Conservation (phyloP, 805 yeast genomes). For the Isabelozyma rhagii region DNA sequence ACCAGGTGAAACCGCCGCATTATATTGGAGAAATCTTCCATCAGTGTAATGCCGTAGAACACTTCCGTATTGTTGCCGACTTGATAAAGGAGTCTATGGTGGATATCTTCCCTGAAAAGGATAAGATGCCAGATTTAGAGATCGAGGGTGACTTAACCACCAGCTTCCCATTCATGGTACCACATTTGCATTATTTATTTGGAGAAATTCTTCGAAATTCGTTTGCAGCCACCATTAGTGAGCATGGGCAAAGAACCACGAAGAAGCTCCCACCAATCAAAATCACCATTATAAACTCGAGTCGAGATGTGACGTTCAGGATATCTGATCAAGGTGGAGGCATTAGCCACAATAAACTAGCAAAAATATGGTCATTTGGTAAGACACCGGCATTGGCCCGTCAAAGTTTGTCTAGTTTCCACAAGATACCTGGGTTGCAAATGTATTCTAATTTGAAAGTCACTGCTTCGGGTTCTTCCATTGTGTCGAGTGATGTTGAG, state of each 20-base stretch:
- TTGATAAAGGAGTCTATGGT: conserved; percentile 50
- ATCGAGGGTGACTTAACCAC: conserved; percentile 72
- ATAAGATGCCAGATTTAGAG: conserved; percentile 66
- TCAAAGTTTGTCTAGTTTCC: conserved; percentile 61
- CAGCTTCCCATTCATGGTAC: conserved; percentile 76
- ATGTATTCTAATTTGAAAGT: conserved; percentile 39
- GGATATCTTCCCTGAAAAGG: conserved; percentile 47
- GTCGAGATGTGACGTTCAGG: conserved; percentile 67
- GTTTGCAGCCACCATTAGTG: conserved; percentile 68
- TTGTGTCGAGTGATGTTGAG: conserved; percentile 15
- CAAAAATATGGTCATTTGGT: conserved; percentile 84
- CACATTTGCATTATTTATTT: conserved; percentile 80
- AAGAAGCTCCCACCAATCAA: conserved; percentile 64
- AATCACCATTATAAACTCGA: conserved; percentile 69
- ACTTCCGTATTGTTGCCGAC: conserved; percentile 53
- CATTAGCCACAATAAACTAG: conserved; percentile 53
- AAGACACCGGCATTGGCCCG: conserved; percentile 61
- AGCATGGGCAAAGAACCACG: conserved; percentile 24
- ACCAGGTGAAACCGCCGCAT: conserved; percentile 48
- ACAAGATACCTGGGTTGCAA: conserved; percentile 62
- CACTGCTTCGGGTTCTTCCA: conserved; percentile 39
- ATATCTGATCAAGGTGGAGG: conserved; percentile 94
- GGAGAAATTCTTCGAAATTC: conserved; percentile 89
- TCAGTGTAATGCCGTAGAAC: conserved; percentile 69
- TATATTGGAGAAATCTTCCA: conserved; percentile 78